These are phyloP conservation scores for Russula ochroleuca DNA, from an alignment of 768 basidiomycete species.

Conservation along the genomic window DNA sequence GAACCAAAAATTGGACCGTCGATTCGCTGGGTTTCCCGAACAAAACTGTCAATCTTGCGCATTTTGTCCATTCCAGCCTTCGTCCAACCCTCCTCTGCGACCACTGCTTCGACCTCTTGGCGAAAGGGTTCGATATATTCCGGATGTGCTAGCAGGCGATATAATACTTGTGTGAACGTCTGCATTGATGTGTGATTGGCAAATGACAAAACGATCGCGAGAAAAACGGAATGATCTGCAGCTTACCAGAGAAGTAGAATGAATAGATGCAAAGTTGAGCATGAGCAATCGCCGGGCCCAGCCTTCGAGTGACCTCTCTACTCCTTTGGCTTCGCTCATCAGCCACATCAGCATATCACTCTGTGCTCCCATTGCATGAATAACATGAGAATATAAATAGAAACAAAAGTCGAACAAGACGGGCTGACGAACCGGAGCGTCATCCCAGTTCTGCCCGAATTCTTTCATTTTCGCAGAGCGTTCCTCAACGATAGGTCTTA, in stretches of 20 bases:
- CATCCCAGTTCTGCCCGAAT: conserved; percentile 1
- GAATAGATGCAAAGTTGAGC: conserved; percentile 39
- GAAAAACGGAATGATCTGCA: not conserved
- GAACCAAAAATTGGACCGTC: conserved; percentile 24
- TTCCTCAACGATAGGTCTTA: conserved; percentile 15
- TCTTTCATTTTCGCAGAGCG: conserved; percentile 24
- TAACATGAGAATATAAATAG: not conserved
- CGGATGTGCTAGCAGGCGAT: conserved; percentile 28
- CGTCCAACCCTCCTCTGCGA: conserved; percentile 30
- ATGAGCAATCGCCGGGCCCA: conserved; percentile 34
- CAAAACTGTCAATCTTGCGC: conserved; percentile 38
- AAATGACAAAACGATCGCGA: too few relatives aligned
- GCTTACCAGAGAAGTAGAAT: conserved; percentile 36
- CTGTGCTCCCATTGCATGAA: conserved; percentile 27
- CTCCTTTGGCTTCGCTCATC: conserved; percentile 34
- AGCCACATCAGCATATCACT: conserved; percentile 43
- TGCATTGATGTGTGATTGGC: not conserved
- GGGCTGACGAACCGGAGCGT: conserved; percentile 6
- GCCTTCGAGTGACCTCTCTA: conserved; percentile 33
- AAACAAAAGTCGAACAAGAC: not conserved
- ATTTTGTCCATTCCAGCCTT: conserved; percentile 34
- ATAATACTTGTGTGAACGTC: conserved; percentile 24
- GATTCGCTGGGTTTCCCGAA: conserved; percentile 33
- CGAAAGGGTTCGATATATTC: conserved; percentile 30
- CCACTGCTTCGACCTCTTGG: conserved; percentile 27